Percentiles rank a stretch among this genome's conserved stretches.
phyloP scores from a whole-genome alignment of 2,329 filamentous ascomycete genomes.

The Verticillium zaregamsianum region DNA sequence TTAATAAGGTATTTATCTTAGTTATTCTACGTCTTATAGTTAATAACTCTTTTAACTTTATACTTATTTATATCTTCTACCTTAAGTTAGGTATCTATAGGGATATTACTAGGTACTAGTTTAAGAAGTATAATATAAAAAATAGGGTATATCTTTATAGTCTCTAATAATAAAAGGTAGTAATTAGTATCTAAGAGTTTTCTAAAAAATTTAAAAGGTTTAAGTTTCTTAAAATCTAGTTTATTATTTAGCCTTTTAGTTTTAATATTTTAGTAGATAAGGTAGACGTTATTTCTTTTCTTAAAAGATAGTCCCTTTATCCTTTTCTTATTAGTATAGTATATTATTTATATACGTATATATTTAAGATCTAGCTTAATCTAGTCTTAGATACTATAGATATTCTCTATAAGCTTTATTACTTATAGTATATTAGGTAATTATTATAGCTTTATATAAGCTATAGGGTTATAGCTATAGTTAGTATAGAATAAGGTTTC shows the following conservation, averaged over 20 bases:
- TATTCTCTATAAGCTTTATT: too few relatives aligned
- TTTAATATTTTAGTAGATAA: conserved; percentile 1
- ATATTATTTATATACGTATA: neutral
- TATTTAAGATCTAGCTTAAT: too few relatives aligned
- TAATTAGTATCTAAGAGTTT: neutral
- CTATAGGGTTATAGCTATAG: too few relatives aligned
- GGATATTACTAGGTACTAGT: neutral
- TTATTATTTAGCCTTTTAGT: neutral
- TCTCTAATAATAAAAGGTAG: conserved; percentile 2
- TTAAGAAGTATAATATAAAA: conserved; percentile 1
- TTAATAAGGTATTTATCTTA: neutral
- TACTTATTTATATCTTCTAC: neutral
- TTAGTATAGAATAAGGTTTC: too few relatives aligned
- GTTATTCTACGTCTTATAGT: too few relatives aligned
- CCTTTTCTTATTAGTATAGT: neutral
- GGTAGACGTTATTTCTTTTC: neutral
- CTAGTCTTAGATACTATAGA: too few relatives aligned
- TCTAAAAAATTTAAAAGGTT: neutral
- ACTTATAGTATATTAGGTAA: too few relatives aligned
- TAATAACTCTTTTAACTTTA: neutral
- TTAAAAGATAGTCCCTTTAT: neutral
- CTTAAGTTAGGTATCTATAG: neutral
- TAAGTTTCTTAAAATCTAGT: neutral
- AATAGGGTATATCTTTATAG: conserved; percentile 1
- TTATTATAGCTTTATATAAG: too few relatives aligned